These are phyloP conservation scores for Trichoderma lentiforme DNA, from an alignment of 2,329 filamentous ascomycete species.

Conservation along the genomic window DNA sequence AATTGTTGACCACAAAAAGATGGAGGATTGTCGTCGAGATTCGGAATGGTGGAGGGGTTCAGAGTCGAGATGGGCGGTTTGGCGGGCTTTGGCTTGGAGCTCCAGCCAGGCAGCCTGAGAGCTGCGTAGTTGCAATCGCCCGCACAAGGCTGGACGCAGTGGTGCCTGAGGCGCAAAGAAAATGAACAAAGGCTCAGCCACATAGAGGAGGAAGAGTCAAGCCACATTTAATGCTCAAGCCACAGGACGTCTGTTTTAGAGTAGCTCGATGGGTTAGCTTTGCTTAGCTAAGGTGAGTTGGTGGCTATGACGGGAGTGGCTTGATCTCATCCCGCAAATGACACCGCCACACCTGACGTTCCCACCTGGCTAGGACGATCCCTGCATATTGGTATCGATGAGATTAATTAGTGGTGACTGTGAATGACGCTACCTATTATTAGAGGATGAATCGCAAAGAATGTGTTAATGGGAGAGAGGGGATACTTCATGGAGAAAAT, in stretches of 20 bases:
- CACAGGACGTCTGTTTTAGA: not conserved
- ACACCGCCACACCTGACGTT: slow-evolving; percentile 11
- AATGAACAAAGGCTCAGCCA: not conserved
- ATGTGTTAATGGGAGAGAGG: not conserved
- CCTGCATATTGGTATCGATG: slow-evolving; percentile 8
- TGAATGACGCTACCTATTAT: not conserved
- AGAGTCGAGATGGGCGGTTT: slow-evolving; percentile 15
- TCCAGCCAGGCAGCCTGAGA: slow-evolving; percentile 43
- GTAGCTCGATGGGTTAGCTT: not conserved
- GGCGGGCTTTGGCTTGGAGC: slow-evolving; percentile 30
- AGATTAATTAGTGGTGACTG: not conserved
- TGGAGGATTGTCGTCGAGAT: not conserved
- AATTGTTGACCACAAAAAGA: not conserved
- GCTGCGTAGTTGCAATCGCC: slow-evolving; percentile 37
- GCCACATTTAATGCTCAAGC: slow-evolving; percentile 15
- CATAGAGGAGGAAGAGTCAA: not conserved
- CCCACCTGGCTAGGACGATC: slow-evolving; percentile 10
- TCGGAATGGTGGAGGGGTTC: slow-evolving; percentile 14
- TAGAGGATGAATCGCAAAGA: not conserved
- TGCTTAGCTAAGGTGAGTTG: slow-evolving; percentile 1
- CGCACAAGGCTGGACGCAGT: slow-evolving; percentile 27
- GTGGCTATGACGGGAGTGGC: slow-evolving; percentile 17
- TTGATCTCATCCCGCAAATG: slow-evolving; percentile 10
- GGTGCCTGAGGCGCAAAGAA: slow-evolving; percentile 32
- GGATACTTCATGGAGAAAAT: not conserved